Conservation (phyloP, 225 moss, liverwort and hornwort species). For the Neckera pumila region DNA sequence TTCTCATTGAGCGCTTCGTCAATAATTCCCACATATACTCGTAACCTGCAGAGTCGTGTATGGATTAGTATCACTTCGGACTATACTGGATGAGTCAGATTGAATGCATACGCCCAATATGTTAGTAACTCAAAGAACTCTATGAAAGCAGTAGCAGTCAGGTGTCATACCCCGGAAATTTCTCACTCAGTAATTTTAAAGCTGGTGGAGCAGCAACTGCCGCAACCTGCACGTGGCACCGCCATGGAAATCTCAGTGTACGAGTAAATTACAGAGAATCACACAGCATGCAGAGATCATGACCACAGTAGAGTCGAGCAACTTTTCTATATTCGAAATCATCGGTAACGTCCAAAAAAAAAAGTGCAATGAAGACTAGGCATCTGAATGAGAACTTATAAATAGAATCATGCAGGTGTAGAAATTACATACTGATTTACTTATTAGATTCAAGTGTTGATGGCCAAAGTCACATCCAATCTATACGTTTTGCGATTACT, state of each 20-base stretch:
- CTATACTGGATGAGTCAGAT: neutral
- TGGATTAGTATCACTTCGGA: neutral
- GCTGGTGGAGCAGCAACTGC: slow-evolving; percentile 93
- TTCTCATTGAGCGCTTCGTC: slow-evolving; percentile 75
- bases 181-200: slow-evolving; percentile 67
- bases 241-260: neutral
- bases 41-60: slow-evolving; percentile 33
- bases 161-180: slow-evolving; percentile 62
- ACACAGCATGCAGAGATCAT: neutral
- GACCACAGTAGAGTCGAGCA: neutral
- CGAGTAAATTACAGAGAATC: neutral
- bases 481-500: neutral
- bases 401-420: neutral
- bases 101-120: neutral
- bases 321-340: neutral
- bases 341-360: neutral
- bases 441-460: neutral
- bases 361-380: neutral
- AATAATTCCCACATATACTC: slow-evolving; percentile 73
- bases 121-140: neutral
- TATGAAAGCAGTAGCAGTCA: neutral
- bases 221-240: slow-evolving; percentile 39
- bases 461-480: neutral
- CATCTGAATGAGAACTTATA: neutral
- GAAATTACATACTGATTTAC: neutral